These are phyloP conservation scores for Nicotiana paniculata DNA, from an alignment of 257 asterid genomes.

Conservation along the genomic window DNA sequence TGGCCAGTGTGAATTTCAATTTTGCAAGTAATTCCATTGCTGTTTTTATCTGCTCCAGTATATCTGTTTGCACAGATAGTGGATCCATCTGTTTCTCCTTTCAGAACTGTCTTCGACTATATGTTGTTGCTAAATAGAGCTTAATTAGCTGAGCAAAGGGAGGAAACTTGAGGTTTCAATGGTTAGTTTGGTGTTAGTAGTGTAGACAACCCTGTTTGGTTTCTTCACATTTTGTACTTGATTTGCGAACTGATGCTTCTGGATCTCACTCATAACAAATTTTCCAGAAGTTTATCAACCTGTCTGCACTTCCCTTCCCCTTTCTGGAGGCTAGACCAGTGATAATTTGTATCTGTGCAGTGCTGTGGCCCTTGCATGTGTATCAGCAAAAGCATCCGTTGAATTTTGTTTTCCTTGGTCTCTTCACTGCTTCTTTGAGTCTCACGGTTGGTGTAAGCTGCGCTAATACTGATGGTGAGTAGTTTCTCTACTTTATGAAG, in stretches of 20 bases:
- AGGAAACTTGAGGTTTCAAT: neutral
- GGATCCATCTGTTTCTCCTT: neutral
- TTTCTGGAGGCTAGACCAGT: conserved; percentile 1
- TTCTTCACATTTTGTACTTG: neutral
- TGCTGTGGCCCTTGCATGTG: conserved; percentile 80
- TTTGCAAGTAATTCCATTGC: neutral
- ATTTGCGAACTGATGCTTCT: neutral
- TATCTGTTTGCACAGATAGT: neutral
- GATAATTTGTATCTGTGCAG: conserved; percentile 25
- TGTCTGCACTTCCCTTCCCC: neutral
- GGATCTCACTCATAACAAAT: neutral
- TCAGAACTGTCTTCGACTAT: neutral
- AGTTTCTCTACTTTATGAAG: conserved; percentile 1
- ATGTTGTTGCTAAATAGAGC: neutral
- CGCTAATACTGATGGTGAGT: conserved; percentile 91
- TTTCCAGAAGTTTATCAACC: neutral
- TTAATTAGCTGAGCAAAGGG: neutral
- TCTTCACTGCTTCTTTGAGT: conserved; percentile 79
- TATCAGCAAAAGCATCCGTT: conserved; percentile 91
- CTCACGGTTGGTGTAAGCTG: conserved; percentile 87
- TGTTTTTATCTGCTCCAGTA: neutral
- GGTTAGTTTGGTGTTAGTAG: neutral
- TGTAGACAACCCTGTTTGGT: neutral
- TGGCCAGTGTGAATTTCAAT: neutral
- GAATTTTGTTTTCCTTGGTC: conserved; percentile 90